A percentile compares a stretch with the other conserved stretches of the same genome.
phyloP scores from a whole-genome alignment of 257 asterid genomes.

The Parsonsia alboflavescens region DNA sequence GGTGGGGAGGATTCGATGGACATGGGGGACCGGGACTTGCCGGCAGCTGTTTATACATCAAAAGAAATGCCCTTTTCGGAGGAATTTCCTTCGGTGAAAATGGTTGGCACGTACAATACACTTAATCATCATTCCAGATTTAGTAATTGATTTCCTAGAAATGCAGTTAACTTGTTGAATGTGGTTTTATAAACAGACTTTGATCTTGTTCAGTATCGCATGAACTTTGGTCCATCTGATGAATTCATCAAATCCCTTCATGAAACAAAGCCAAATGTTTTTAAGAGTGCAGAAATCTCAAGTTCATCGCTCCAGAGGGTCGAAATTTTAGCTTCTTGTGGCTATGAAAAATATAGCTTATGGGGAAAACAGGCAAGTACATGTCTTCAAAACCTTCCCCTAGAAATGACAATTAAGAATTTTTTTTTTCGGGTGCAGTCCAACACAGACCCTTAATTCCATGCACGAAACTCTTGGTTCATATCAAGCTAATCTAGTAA shows the following conservation, averaged over 20 bases:
- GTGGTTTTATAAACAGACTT: conserved; percentile 11
- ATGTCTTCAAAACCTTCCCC: neutral
- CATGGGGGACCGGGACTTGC: conserved; percentile 43
- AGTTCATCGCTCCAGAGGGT: conserved; percentile 25
- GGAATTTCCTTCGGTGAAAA: conserved; percentile 4
- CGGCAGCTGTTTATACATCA: conserved; percentile 60
- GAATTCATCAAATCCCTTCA: conserved; percentile 40
- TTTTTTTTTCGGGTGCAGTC: too few species aligned
- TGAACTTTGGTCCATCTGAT: conserved; percentile 48
- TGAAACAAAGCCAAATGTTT: conserved; percentile 13
- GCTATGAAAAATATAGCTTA: conserved; percentile 38
- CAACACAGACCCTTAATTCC: too few species aligned
- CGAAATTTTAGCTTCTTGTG: conserved; percentile 41
- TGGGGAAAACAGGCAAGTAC: conserved; percentile 60
- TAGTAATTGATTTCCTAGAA: neutral
- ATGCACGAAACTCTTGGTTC: too few species aligned
- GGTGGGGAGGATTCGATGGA: conserved; percentile 51
- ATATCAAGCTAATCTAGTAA: too few species aligned
- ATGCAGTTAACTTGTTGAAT: neutral
- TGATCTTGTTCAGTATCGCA: conserved; percentile 33
- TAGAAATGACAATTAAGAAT: too few species aligned
- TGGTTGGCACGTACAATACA: too few species aligned
- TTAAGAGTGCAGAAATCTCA: neutral
- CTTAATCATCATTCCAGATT: neutral
- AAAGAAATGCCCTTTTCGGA: conserved; percentile 44